Conservation (phyloP, 73 alveolate species). For the Effrenium voratum region DNA sequence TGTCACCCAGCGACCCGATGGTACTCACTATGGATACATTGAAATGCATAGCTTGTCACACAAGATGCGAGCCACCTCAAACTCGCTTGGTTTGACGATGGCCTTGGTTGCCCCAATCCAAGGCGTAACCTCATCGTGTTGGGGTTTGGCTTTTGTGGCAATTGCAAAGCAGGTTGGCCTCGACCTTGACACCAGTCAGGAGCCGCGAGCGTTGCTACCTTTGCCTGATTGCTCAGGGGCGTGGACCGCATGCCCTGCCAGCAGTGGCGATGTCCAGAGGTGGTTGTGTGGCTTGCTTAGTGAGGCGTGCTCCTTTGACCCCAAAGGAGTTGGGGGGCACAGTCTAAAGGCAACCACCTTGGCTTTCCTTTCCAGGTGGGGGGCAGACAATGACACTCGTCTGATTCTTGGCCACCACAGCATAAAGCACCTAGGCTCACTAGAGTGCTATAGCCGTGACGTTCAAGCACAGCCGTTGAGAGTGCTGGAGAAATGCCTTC, state of each 20-base stretch:
- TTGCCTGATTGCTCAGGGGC: neutral
- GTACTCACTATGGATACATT: neutral
- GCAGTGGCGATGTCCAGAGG: neutral
- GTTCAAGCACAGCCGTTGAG: neutral
- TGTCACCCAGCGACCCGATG: neutral
- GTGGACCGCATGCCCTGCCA: neutral
- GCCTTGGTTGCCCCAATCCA: neutral
- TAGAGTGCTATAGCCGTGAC: neutral
- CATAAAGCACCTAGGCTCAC: neutral
- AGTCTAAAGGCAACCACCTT: neutral
- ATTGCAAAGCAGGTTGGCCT: neutral
- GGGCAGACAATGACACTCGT: neutral
- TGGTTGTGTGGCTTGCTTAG: neutral
- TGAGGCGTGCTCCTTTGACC: neutral
- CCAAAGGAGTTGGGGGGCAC: neutral
- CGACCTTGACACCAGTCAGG: neutral
- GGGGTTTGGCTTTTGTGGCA: neutral
- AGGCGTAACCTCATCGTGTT: neutral
- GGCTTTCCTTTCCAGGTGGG: neutral
- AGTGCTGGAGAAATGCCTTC: neutral
- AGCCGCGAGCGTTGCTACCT: neutral
- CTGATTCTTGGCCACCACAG: neutral
- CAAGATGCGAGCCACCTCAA: neutral
- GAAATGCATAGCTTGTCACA: neutral
- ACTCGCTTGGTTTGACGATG: neutral